Conservation (phyloP, 805 yeast genomes). For the Candida alai region DNA sequence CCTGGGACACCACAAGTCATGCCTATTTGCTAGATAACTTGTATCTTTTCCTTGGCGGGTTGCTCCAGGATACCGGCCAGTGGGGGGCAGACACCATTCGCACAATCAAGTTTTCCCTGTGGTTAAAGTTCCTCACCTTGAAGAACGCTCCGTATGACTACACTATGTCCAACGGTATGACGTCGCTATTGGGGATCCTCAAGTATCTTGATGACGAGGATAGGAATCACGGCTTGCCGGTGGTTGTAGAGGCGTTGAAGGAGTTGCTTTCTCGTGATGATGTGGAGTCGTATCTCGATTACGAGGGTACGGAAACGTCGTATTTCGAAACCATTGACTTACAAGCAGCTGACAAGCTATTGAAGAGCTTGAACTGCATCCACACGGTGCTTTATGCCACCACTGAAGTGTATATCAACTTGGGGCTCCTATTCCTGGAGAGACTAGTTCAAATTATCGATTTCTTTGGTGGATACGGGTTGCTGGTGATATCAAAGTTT, state of each 20-base stretch:
- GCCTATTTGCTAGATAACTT: constrained; percentile 49
- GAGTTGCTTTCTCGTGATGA: constrained; percentile 25
- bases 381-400: constrained; percentile 48
- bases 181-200: constrained; percentile 50
- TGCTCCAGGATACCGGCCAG: constrained; percentile 49
- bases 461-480: constrained; percentile 40
- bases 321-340: constrained; percentile 32
- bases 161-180: constrained; percentile 49
- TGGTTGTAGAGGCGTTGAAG: constrained; percentile 31
- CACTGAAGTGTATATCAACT: constrained; percentile 54
- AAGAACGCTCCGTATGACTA: constrained; percentile 61
- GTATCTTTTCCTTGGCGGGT: constrained; percentile 46
- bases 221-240: constrained; percentile 43
- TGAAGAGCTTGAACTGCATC: constrained; percentile 34
- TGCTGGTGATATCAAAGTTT: constrained; percentile 37
- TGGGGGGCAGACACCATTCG: constrained; percentile 40
- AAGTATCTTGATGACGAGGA: constrained; percentile 55
- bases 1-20: constrained; percentile 51
- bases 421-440: constrained; percentile 46
- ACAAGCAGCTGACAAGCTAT: constrained; percentile 25
- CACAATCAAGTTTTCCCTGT: constrained; percentile 36
- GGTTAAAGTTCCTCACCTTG: constrained; percentile 48
- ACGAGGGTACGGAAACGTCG: constrained; percentile 24
- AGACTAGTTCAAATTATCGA: constrained; percentile 40
- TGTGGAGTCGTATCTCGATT: constrained; percentile 28